These are phyloP conservation scores for Passalora sequoiae DNA, from an alignment of 2,329 filamentous ascomycete species.

Conservation along the genomic window DNA sequence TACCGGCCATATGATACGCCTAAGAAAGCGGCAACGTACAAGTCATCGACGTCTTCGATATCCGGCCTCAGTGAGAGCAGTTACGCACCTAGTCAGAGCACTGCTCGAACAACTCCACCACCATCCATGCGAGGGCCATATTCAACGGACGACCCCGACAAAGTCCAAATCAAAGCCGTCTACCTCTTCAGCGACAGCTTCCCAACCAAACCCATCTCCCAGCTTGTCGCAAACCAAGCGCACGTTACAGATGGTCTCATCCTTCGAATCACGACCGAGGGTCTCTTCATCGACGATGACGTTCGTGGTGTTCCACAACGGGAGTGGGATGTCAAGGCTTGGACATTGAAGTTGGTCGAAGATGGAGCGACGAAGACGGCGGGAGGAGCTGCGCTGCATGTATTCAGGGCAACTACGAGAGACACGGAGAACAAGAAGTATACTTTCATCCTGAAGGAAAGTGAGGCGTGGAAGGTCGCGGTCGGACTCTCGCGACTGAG, in stretches of 20 bases:
- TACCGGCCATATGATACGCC: slow-evolving; percentile 31
- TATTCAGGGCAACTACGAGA: slow-evolving; percentile 54
- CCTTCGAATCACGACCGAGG: slow-evolving; percentile 85
- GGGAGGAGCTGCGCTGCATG: slow-evolving; percentile 43
- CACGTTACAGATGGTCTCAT: slow-evolving; percentile 88
- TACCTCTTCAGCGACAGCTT: slow-evolving; percentile 90
- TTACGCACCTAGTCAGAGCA: slow-evolving; percentile 79
- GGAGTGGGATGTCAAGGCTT: slow-evolving; percentile 98
- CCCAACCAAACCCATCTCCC: slow-evolving; percentile 80
- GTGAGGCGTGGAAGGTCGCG: slow-evolving; percentile 59
- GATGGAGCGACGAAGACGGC: slow-evolving; percentile 38
- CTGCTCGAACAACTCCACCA: slow-evolving; percentile 75
- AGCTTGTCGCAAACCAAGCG: slow-evolving; percentile 77
- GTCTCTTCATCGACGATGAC: slow-evolving; percentile 95
- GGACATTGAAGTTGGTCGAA: slow-evolving; percentile 91
- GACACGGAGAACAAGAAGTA: slow-evolving; percentile 59
- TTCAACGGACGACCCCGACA: slow-evolving; percentile 83
- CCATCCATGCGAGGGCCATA: slow-evolving; percentile 72
- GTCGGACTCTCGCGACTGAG: slow-evolving; percentile 53
- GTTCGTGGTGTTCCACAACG: slow-evolving; percentile 84
- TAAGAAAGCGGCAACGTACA: slow-evolving; percentile 44
- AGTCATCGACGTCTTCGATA: slow-evolving; percentile 34
- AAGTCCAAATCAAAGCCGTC: slow-evolving; percentile 91
- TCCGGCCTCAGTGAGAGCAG: slow-evolving; percentile 73
- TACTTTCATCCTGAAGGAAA: slow-evolving; percentile 55